Evolutionary conservation across 2,329 filamentous ascomycete species (phyloP).

Genomic region (Nemania sp.): DNA sequence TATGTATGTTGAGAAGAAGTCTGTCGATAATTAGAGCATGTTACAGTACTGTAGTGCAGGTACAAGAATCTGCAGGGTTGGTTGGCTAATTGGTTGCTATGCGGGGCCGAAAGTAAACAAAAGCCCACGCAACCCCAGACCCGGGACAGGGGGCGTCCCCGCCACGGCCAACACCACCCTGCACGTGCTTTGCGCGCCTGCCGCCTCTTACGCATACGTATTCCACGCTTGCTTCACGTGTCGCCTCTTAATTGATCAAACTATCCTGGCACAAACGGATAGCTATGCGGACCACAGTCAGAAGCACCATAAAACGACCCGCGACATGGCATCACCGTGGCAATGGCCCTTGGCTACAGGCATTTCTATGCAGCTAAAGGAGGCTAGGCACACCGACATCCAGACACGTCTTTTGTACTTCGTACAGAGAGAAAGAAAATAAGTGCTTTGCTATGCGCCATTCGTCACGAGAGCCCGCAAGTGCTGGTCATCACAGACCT

Average conservation of each 20-base stretch:
- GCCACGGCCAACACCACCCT: slow-evolving; percentile 4
- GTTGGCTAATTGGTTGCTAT: slow-evolving; percentile 33
- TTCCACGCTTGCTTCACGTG: slow-evolving; percentile 23
- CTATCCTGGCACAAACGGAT: background rate
- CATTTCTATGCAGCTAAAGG: background rate
- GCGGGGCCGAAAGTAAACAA: slow-evolving; percentile 40
- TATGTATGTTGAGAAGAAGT: no score
- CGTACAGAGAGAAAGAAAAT: no score
- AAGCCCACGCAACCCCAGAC: slow-evolving; percentile 12
- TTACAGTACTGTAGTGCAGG: no score
- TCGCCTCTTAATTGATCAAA: slow-evolving; percentile 27
- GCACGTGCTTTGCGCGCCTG: background rate
- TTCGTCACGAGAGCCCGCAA: background rate
- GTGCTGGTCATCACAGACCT: slow-evolving; percentile 3
- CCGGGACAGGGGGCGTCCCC: background rate
- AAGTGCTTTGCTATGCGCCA: no score
- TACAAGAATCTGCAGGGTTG: slow-evolving; percentile 2
- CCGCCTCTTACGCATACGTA: background rate
- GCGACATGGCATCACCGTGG: slow-evolving; percentile 20
- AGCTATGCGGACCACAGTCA: background rate
- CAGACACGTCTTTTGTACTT: background rate
- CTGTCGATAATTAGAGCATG: no score
- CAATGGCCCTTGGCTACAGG: slow-evolving; percentile 14
- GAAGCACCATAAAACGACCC: background rate
- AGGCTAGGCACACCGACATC: slow-evolving; percentile 5